These are phyloP conservation scores for Linanthus parryae DNA, from an alignment of 148 eudicot species.

Conservation along the genomic window DNA sequence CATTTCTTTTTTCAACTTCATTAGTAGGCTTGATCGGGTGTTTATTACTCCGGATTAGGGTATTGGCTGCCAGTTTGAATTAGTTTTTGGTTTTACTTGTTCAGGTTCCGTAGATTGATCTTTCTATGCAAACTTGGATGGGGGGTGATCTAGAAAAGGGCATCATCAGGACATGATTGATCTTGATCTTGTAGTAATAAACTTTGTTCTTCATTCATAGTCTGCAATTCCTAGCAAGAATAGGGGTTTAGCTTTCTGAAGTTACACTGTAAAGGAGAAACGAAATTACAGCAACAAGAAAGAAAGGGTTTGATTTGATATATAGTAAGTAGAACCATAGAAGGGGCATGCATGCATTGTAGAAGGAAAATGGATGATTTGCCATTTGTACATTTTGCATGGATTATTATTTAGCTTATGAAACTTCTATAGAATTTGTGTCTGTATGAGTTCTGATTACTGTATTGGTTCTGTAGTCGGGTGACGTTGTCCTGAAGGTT, in stretches of 20 bases:
- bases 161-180: neutral
- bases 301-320: slow-evolving; percentile 5
- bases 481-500: too few relatives aligned
- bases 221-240: slow-evolving; percentile 6
- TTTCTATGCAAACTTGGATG: neutral
- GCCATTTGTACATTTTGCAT: slow-evolving; percentile 17
- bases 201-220: slow-evolving; percentile 2
- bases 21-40: too few relatives aligned
- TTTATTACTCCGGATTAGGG: neutral
- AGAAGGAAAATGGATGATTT: slow-evolving; percentile 14
- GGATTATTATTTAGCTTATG: slow-evolving; percentile 11
- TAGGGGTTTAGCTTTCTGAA: slow-evolving; percentile 11
- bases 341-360: too few relatives aligned
- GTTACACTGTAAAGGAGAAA: slow-evolving; percentile 20
- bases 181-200: slow-evolving; percentile 5
- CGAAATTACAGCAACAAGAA: slow-evolving; percentile 1
- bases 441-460: slow-evolving; percentile 4
- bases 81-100: neutral
- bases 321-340: slow-evolving; percentile 1
- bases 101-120: slow-evolving; percentile 14
- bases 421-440: slow-evolving; percentile 2
- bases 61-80: neutral
- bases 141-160: slow-evolving; percentile 1
- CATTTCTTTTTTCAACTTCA: neutral
- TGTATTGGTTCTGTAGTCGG: too few relatives aligned